phyloP scores from a whole-genome alignment of 805 yeast genomes.

The Metschnikowia noctiluminum region DNA sequence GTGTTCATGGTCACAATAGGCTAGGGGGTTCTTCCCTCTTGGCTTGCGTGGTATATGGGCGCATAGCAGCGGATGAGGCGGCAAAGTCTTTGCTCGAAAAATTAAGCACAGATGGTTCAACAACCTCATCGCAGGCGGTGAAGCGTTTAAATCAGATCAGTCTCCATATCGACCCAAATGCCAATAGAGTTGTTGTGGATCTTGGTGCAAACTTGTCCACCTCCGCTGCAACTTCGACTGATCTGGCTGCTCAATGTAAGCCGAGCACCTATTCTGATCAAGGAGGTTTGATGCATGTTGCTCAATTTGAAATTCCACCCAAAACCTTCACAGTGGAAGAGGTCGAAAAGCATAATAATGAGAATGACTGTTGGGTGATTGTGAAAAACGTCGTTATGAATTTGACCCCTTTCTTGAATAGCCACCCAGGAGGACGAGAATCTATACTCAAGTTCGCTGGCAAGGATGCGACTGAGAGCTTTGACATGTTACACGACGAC shows the following conservation, averaged over 20 bases:
- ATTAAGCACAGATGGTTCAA: slow-evolving; percentile 3
- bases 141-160: slow-evolving; percentile 18
- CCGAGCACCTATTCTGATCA: too few relatives aligned
- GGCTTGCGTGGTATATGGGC: slow-evolving; percentile 45
- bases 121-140: slow-evolving; percentile 2
- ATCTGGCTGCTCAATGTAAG: too few relatives aligned
- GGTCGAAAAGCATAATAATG: slow-evolving; percentile 44
- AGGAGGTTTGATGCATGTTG: neutral
- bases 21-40: slow-evolving; percentile 43
- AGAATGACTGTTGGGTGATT: slow-evolving; percentile 51
- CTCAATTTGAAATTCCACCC: slow-evolving; percentile 41
- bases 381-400: slow-evolving; percentile 52
- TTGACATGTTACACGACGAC: slow-evolving; percentile 56
- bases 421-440: slow-evolving; percentile 62
- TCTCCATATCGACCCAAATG: slow-evolving; percentile 26
- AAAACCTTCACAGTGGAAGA: slow-evolving; percentile 47
- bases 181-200: slow-evolving; percentile 35
- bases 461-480: slow-evolving; percentile 47
- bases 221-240: neutral
- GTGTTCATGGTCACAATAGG: slow-evolving; percentile 44
- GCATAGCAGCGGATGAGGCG: slow-evolving; percentile 43
- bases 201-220: slow-evolving; percentile 14
- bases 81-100: slow-evolving; percentile 24
- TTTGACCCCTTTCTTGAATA: slow-evolving; percentile 40
- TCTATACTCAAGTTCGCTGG: slow-evolving; percentile 49